Evolutionary conservation across 352 stramenopile species (phyloP).

Genomic region (Pythium insidiosum): DNA sequence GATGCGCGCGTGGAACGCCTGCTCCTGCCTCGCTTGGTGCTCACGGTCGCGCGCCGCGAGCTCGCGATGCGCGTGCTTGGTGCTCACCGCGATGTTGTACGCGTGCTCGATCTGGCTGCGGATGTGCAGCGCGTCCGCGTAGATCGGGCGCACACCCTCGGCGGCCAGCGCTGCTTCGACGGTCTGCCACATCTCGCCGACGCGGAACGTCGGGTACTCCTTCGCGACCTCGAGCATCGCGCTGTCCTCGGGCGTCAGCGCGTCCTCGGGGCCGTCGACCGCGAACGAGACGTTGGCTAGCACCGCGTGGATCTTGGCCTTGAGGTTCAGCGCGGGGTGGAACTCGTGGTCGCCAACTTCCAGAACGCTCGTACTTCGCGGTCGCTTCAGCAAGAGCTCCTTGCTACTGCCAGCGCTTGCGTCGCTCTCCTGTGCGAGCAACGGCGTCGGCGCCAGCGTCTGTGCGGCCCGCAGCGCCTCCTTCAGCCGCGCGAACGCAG

Average conservation of each 20-base stretch:
- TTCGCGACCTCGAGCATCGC: constrained; percentile 69
- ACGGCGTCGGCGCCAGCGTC: constrained; percentile 7
- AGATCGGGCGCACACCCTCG: constrained; percentile 57
- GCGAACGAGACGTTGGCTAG: constrained; percentile 55
- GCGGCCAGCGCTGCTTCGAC: constrained; percentile 52
- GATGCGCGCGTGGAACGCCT: constrained; percentile 41
- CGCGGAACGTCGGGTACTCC: constrained; percentile 56
- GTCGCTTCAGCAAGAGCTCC: too few relatives aligned
- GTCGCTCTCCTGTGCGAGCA: too few relatives aligned
- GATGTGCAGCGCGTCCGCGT: constrained; percentile 70
- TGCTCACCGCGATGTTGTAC: constrained; percentile 60
- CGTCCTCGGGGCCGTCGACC: constrained; percentile 16
- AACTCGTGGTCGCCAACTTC: constrained; percentile 22
- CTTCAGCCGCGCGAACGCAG: constrained; percentile 64
- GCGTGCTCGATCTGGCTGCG: constrained; percentile 60
- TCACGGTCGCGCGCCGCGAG: constrained; percentile 22
- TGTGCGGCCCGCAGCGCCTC: constrained; percentile 55
- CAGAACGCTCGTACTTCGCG: constrained; percentile 1
- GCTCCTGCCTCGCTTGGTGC: constrained; percentile 16
- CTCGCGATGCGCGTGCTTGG: constrained; percentile 49
- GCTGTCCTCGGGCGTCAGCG: constrained; percentile 34
- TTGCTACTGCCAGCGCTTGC: too few relatives aligned
- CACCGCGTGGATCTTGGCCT: constrained; percentile 63
- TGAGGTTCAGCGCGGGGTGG: constrained; percentile 50
- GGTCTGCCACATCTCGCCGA: constrained; percentile 72